phyloP scores from a whole-genome alignment of 805 yeast genomes.

The Monosporozyma unispora region DNA sequence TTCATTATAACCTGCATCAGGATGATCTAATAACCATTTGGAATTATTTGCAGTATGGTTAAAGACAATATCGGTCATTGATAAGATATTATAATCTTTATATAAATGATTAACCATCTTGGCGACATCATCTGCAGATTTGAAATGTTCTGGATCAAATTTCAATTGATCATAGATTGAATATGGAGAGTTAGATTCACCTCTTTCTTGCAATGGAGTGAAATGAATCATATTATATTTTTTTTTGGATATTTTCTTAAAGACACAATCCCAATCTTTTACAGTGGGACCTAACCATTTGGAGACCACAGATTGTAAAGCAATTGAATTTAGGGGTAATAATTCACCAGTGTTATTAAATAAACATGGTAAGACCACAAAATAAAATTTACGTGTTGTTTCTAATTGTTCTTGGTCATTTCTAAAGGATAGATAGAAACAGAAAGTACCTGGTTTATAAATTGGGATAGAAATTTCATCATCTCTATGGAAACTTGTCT shows the following conservation, averaged over 20 bases:
- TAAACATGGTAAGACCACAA: conserved; percentile 74
- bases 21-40: conserved; percentile 72
- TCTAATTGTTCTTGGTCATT: conserved; percentile 29
- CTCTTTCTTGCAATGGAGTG: conserved; percentile 86
- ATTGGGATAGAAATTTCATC: conserved; percentile 52
- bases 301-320: conserved; percentile 77
- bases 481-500: conserved; percentile 57
- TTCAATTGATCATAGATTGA: conserved; percentile 78
- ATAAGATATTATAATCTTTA: conserved; percentile 49
- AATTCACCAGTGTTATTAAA: conserved; percentile 40
- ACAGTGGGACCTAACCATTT: conserved; percentile 86
- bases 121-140: conserved; percentile 45
- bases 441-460: conserved; percentile 67
- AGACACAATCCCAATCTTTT: conserved; percentile 59
- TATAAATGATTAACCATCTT: conserved; percentile 43
- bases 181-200: conserved; percentile 87
- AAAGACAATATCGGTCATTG: conserved; percentile 87
- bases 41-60: conserved; percentile 94
- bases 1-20: conserved; percentile 82
- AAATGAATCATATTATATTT: conserved; percentile 95
- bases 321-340: conserved; percentile 67
- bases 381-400: conserved; percentile 55
- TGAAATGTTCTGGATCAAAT: conserved; percentile 63
- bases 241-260: conserved; percentile 53
- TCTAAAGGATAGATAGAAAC: conserved; percentile 59